Evolutionary conservation across 805 yeast genomes (phyloP).

Genomic region (Candida insectorum): DNA sequence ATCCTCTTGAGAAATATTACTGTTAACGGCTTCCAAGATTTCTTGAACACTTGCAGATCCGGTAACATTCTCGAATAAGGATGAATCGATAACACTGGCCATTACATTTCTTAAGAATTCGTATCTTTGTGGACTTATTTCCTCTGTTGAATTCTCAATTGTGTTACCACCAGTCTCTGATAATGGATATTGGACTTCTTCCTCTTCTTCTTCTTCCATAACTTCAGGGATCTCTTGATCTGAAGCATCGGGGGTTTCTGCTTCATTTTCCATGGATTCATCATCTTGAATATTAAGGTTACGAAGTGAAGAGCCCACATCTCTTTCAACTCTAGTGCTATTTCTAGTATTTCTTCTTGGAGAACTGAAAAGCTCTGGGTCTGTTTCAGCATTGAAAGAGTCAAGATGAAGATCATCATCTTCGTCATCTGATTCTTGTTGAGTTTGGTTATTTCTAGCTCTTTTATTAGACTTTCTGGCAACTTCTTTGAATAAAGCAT

Average conservation of each 20-base stretch:
- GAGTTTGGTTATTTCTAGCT: conserved; percentile 25
- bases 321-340: conserved; percentile 11
- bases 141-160: conserved; percentile 11
- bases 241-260: conserved; percentile 8
- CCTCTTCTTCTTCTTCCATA: not conserved
- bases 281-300: conserved; percentile 24
- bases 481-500: conserved; percentile 79
- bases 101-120: conserved; percentile 25
- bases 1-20: conserved; percentile 38
- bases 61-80: conserved; percentile 27
- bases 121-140: conserved; percentile 33
- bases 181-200: not conserved
- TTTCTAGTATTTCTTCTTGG: conserved; percentile 20
- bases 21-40: conserved; percentile 31
- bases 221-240: not conserved
- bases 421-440: conserved; percentile 31
- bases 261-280: conserved; percentile 14
- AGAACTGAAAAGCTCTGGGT: conserved; percentile 2
- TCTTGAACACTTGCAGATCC: conserved; percentile 31
- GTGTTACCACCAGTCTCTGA: conserved; percentile 14
- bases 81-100: conserved; percentile 30
- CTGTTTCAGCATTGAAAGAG: conserved; percentile 1
- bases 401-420: conserved; percentile 21
- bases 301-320: conserved; percentile 24
- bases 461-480: conserved; percentile 37